Evolutionary conservation across 2,329 filamentous ascomycete genomes (phyloP).

Genomic region (Tolypocladium guangdongense): DNA sequence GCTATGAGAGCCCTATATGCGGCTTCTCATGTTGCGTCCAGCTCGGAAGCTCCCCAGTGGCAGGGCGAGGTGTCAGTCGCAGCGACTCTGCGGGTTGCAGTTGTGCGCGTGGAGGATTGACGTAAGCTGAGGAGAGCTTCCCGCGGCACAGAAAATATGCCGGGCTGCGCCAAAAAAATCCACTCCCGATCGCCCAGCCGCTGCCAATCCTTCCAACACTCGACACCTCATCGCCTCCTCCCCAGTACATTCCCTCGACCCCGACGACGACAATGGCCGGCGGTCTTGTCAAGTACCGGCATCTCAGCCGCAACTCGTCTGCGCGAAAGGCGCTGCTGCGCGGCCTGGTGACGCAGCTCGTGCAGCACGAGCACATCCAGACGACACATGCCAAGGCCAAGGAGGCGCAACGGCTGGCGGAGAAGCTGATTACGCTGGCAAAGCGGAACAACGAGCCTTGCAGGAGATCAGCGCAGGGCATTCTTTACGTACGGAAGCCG

Average conservation of each 20-base stretch:
- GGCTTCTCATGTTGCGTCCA: constrained; percentile 22
- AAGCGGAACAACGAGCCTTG: constrained; percentile 87
- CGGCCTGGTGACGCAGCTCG: constrained; percentile 90
- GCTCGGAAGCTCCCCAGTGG: constrained; percentile 11
- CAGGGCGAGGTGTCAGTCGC: not conserved
- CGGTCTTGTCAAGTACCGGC: constrained; percentile 76
- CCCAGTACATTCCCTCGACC: not conserved
- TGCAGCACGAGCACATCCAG: constrained; percentile 84
- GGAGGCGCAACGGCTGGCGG: constrained; percentile 85
- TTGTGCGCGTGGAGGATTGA: not conserved
- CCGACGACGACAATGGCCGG: constrained; percentile 56
- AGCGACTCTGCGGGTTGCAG: not conserved
- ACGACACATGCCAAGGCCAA: constrained; percentile 97
- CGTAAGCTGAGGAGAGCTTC: not conserved
- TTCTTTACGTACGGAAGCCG: constrained; percentile 64
- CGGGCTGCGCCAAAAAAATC: not conserved
- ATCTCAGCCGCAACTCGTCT: constrained; percentile 73
- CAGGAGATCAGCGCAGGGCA: constrained; percentile 60
- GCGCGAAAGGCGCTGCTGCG: constrained; percentile 88
- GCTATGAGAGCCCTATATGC: constrained; percentile 7
- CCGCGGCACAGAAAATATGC: not conserved
- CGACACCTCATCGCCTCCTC: not conserved
- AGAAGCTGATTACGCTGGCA: constrained; percentile 86
- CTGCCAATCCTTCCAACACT: not conserved
- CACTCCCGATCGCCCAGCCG: not conserved